phyloP scores from a whole-genome alignment of 345 rosid genomes.

The Brassica rapa region DNA sequence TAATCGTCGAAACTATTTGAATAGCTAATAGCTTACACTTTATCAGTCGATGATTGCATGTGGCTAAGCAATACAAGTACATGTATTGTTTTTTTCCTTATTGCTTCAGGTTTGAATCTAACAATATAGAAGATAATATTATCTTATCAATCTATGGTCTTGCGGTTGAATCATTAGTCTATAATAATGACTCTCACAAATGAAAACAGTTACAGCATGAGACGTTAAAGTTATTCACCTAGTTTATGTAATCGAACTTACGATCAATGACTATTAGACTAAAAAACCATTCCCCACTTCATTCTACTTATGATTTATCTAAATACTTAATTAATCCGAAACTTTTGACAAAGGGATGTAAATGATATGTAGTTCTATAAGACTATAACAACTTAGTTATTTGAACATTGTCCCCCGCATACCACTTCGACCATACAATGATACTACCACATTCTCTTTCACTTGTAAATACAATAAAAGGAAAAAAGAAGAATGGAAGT shows the following conservation, averaged over 20 bases:
- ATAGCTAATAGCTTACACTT: conserved; percentile 7
- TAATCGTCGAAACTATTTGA: neutral
- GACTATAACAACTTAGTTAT: conserved; percentile 4
- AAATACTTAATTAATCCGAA: neutral
- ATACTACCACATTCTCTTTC: neutral
- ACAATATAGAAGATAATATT: neutral
- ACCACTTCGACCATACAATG: conserved; percentile 15
- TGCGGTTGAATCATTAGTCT: neutral
- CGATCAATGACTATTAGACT: neutral
- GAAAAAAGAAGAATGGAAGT: conserved; percentile 27
- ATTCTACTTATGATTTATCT: neutral
- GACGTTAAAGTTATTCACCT: neutral
- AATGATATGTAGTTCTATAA: neutral
- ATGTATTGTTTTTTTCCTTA: neutral
- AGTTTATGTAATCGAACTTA: neutral
- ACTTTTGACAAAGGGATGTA: neutral
- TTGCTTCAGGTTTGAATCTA: neutral
- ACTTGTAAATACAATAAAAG: conserved; percentile 28
- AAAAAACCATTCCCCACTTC: neutral
- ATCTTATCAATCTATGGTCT: neutral
- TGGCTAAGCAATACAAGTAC: neutral
- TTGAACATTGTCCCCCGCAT: neutral
- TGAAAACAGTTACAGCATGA: neutral
- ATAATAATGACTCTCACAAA: neutral
- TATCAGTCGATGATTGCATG: conserved; percentile 10